Percentiles rank a stretch among this genome's conserved stretches.
Conservation (phyloP, 2,329 filamentous ascomycete species). For the Pleurostoma richardsiae region DNA sequence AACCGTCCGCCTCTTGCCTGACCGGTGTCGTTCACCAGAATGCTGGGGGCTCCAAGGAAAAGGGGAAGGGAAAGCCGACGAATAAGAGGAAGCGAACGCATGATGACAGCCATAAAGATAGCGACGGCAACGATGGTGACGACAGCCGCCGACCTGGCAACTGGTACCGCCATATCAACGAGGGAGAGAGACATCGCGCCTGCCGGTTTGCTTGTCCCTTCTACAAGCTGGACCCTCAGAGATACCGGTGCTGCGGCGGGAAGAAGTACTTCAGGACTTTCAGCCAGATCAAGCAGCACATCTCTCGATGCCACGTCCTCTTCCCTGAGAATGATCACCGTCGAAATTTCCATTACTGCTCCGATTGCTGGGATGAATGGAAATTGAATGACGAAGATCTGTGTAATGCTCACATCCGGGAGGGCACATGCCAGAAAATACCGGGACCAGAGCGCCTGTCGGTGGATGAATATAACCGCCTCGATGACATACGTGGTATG, state of each 20-base stretch:
- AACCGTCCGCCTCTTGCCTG: too few species aligned
- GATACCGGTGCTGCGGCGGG: not conserved
- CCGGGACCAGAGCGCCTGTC: too few species aligned
- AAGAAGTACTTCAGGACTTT: not conserved
- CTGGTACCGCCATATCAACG: not conserved
- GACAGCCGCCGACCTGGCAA: not conserved
- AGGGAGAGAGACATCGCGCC: not conserved
- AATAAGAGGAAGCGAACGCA: not conserved
- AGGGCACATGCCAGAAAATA: too few species aligned
- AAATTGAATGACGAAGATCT: too few species aligned
- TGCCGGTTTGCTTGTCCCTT: not conserved
- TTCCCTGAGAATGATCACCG: too few species aligned
- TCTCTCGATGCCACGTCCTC: too few species aligned
- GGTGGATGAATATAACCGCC: too few species aligned
- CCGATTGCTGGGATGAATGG: not conserved
- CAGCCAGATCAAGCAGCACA: not conserved
- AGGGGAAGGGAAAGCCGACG: not conserved
- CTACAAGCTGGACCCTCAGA: not conserved
- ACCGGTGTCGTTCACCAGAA: too few species aligned
- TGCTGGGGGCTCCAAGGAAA: not conserved
- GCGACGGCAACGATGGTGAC: not conserved
- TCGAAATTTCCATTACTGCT: not conserved
- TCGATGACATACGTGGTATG: too few species aligned
- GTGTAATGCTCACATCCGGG: too few species aligned
- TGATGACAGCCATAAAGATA: not conserved